phyloP scores from a whole-genome alignment of 345 rosid species.

The Theobroma cacao region DNA sequence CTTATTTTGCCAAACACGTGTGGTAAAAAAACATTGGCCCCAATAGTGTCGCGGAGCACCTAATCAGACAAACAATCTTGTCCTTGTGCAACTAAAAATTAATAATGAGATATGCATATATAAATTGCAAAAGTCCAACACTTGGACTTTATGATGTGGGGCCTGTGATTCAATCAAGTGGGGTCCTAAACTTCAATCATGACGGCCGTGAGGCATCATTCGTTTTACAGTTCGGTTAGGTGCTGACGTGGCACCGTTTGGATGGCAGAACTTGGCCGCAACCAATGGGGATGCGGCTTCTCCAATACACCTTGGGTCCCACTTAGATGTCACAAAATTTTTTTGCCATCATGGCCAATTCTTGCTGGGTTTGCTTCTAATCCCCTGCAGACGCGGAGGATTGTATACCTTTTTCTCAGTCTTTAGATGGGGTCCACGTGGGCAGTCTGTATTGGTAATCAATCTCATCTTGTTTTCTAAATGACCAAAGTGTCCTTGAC shows the following conservation, averaged over 20 bases:
- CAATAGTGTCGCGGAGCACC: conserved; percentile 1
- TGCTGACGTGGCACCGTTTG: conserved; percentile 28
- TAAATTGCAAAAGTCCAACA: not conserved
- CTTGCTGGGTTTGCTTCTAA: not conserved
- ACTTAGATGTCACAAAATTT: conserved; percentile 17
- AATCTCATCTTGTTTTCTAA: not conserved
- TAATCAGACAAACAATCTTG: conserved; percentile 1
- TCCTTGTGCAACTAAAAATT: not conserved
- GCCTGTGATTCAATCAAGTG: conserved; percentile 24
- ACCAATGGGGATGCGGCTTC: conserved; percentile 46
- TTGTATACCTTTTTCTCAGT: not conserved
- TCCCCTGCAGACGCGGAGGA: conserved; percentile 17
- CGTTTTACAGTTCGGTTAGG: conserved; percentile 18
- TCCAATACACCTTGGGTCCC: conserved; percentile 30
- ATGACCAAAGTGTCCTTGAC: not conserved
- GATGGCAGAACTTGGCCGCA: conserved; percentile 30
- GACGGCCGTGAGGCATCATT: conserved; percentile 20
- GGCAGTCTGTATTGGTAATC: not conserved
- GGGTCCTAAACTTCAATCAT: conserved; percentile 19
- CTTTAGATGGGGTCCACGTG: not conserved
- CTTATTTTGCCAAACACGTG: conserved; percentile 1
- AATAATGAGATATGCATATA: not conserved
- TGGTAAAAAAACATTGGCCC: not conserved
- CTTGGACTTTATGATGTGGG: conserved; percentile 20
- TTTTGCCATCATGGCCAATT: conserved; percentile 6